These are phyloP conservation scores for Pseudogymnoascus sp. DNA, from an alignment of 2,329 filamentous ascomycete genomes.

Conservation along the genomic window DNA sequence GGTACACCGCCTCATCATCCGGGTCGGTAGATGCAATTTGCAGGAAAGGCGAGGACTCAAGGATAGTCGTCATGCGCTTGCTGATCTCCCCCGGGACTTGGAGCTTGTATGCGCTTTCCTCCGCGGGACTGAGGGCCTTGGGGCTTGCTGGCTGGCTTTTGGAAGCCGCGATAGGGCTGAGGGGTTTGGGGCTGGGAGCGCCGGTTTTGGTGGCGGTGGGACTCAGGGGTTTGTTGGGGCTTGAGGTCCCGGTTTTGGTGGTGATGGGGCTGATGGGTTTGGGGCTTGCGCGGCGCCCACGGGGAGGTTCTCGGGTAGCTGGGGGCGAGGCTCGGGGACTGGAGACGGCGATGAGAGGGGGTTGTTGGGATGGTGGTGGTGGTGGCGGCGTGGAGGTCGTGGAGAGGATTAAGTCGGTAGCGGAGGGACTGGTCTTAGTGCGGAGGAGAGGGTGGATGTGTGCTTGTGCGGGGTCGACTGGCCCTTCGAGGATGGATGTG, in stretches of 20 bases:
- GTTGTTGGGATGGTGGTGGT: neutral
- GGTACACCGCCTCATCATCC: neutral
- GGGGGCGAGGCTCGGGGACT: neutral
- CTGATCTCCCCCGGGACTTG: neutral
- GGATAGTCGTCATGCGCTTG: slow-evolving; percentile 1
- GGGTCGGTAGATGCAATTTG: neutral
- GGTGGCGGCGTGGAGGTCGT: neutral
- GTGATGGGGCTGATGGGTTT: neutral
- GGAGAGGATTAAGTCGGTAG: neutral
- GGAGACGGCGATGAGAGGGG: neutral
- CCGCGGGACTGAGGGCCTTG: neutral
- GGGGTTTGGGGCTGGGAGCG: neutral
- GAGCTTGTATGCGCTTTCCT: neutral
- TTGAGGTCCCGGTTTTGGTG: neutral
- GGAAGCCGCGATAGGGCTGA: neutral
- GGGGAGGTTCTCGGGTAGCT: neutral
- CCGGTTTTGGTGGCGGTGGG: neutral
- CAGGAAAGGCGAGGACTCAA: neutral
- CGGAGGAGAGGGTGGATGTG: slow-evolving; percentile 5
- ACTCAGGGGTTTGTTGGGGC: neutral
- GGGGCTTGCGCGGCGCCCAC: neutral
- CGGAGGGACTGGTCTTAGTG: neutral
- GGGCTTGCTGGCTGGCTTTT: neutral
- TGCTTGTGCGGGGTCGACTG: neutral
- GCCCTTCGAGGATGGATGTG: neutral